Evolutionary conservation across 495 filamentous ascomycete species (phyloP), one percentile per base, ranked within the genome.

Genomic region (Penicillium crystallinum): DNA sequence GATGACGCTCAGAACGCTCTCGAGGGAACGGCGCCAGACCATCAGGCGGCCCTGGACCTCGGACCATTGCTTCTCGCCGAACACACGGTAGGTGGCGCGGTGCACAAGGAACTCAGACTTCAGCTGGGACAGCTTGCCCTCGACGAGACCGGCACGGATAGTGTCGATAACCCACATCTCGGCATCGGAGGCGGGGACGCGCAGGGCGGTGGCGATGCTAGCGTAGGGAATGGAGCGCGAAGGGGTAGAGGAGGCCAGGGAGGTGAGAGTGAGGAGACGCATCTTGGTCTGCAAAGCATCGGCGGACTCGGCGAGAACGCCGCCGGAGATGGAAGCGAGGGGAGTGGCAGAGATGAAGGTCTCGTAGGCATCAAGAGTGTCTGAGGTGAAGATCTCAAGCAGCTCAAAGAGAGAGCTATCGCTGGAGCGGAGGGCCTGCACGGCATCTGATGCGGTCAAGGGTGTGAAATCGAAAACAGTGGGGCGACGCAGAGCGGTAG

Each of bases 161-260:
- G 92, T 90, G 69, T 98, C 95, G 57, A 98, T 98, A 45, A 96
- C 87, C 93, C 93, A 98, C 79, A 90, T 86, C 78, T 98, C 93
- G 9, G 96, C 89, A 39, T 97, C 90, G 50, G 87, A 84, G 23
- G 66, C 56, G 15, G 88, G 82, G 35, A 98, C 83, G 67, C 91
- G 85, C 31, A 98, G 81, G 5, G 89, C 83, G 51, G 85, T 82
- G 36, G 87, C 80, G 61, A 98, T 96, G 52, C 80, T 78, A 55
- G 75, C 76, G 72, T 98, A 98, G 30, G 90, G 85, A 35, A 98
- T 81, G 46, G 90, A 88, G 52, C 91, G 86, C 56, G 82, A 89
- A 14, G 84, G 82, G 14, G 87, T 87, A 53, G 85, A 80, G 27
- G 95, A 89, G 15, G 91, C 90, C 27, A 97, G 77, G 14, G 87